Evolutionary conservation across 768 basidiomycete genomes (phyloP), one percentile per base, ranked within the genome.

Genomic region (Russula sp.): DNA sequence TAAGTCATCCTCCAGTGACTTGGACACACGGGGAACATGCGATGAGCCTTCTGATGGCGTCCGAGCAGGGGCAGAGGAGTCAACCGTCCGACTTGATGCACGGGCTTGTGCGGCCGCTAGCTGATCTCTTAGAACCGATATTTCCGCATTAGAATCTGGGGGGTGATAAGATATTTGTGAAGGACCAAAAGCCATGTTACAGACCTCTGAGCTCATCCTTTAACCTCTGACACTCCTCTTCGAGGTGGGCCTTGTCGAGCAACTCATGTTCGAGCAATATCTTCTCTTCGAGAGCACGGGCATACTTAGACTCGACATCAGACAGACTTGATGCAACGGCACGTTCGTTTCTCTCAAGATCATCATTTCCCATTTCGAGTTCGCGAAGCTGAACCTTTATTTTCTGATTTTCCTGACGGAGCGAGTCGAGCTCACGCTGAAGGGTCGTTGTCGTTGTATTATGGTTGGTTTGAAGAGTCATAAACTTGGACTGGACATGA

Each of bases 281-380:
- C 78, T 98, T 98, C 78, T 98, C 94, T 75, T 99, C 97, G 38
- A 98, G 79, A 1, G 89, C 90, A 59, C 87, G 84, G 64, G 94
- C 87, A 77, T 98, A 96, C 74, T 89, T 93, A 69, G 84, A 79
- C 76, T 97, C 94, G 70, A 92, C 80, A 72, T 91, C 90, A 5
- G 88, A 89, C 69, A 95, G 76, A 70, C 84, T 90, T 55, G 89
- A 92, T 10, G 89, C 84, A 48, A 91, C 88, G 57, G 90, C 90
- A 32, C 97, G 85, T 73, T 98, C 96, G 74, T 90, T 95, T 67
- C 94, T 83, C 73, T 98, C 97, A 63, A 99, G 80, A 76, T 98
- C 95, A 71, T 99, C 97, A 71, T 97, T 98, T 53, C 96, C 96
- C 85, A 98, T 90, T 76, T 98, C 96, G 34, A 97, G 79, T 74